Evolutionary conservation across 257 asterid species (phyloP), one percentile per base, ranked within the genome.

Genomic region (Nicotiana knightiana): DNA sequence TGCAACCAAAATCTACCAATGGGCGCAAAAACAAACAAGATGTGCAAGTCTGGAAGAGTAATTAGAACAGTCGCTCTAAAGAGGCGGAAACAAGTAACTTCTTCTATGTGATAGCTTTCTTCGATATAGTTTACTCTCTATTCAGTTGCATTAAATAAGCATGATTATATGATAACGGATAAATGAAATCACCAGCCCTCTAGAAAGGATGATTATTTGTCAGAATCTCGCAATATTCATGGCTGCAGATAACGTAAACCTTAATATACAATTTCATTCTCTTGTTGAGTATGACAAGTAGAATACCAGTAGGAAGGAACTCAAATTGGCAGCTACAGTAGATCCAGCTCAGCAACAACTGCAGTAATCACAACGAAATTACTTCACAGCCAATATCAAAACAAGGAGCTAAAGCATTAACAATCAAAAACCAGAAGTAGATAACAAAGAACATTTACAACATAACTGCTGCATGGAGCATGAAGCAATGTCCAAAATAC

Each of bases 231-330:
- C 12, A 71, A 55, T 71, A 28, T 46, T 71, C 1, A 13, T 24
- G 24, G 24, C 24, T 24, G 61, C 39, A 71, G 37, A 71, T 21
- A 71, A 71, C 58, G 1, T 46, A 71, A 24, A n/a, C 9, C 21
- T 16, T 43, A 48, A 24, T 33, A 6, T 24, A 18, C 79, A 46
- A 79, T 59, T 4, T 37, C 7, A 13, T 33, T 59, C 9, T 39
- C 10, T 46, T 21, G 66, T 13, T 46, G 46, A 16, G 58, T 35
- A 21, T 39, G 71, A 66, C 4, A 48, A 76, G 63, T 28, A 46
- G 83, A 85, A 9, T 84, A 92, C 94, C 94, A 64, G 93, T 83
- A 35, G 91, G 91, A 67, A 90, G 62, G 79, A 91, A 91, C 85
- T 88, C 89, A 5, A 79, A 88, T 70, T 88, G 85, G 30, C 85